A percentile compares a stretch with the other conserved stretches of the same genome.
Evolutionary conservation across 1,284 basidiomycete genomes (phyloP).

Genomic region (Erythrobasidium hasegawianum): DNA sequence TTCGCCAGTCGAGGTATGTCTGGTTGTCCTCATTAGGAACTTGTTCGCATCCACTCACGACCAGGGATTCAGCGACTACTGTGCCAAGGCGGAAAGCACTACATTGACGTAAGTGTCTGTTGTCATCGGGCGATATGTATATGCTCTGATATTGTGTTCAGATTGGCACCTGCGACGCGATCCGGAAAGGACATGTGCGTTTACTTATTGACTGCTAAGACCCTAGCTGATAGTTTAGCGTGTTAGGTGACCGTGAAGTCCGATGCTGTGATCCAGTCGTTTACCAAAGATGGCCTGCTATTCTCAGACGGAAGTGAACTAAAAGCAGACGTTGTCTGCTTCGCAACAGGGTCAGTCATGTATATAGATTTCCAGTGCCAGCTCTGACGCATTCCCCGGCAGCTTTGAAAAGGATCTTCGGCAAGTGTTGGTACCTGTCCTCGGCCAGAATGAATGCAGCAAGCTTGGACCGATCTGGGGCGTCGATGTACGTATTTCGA

Average conservation of each 20-base stretch:
- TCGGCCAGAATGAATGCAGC: conserved; percentile 1
- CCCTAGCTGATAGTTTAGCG: no score
- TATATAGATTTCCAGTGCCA: no score
- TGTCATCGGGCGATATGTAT: no score
- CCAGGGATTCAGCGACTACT: neutral
- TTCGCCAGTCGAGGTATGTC: neutral
- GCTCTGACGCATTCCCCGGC: neutral
- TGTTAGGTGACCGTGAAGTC: conserved; percentile 27
- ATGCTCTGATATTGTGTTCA: neutral
- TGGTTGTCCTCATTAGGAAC: conserved; percentile 6
- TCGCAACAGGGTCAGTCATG: conserved; percentile 3
- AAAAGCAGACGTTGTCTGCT: conserved; percentile 18
- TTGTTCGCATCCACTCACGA: no score
- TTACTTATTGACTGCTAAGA: no score
- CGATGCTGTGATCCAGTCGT: neutral
- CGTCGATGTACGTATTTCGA: neutral
- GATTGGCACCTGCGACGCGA: neutral
- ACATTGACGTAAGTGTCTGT: conserved; percentile 15
- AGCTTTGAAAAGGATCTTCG: conserved; percentile 29
- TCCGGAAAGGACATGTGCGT: neutral
- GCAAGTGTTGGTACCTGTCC: neutral
- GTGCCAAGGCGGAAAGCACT: neutral
- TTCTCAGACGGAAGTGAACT: conserved; percentile 21
- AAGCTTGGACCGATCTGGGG: conserved; percentile 29
- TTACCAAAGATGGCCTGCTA: conserved; percentile 5